phyloP scores from a whole-genome alignment of 2,329 filamentous ascomycete genomes.

The Endocalyx cinctus region DNA sequence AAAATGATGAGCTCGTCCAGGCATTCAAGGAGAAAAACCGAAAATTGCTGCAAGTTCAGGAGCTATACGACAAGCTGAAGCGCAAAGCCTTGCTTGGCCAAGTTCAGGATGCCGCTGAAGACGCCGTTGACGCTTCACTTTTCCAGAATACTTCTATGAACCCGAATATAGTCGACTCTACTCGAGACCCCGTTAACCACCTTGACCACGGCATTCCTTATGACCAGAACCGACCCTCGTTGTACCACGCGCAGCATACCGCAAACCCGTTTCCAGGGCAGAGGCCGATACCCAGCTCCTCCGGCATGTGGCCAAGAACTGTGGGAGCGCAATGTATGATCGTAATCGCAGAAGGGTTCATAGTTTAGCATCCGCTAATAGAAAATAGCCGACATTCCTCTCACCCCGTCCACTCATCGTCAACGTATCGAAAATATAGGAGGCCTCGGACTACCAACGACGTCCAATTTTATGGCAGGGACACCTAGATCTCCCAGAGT shows the following conservation, averaged over 20 bases:
- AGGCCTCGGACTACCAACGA: slow-evolving; percentile 22
- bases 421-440: slow-evolving; percentile 21
- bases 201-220: slow-evolving; percentile 10
- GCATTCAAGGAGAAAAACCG: slow-evolving; percentile 66
- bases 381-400: slow-evolving; percentile 22
- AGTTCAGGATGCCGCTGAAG: slow-evolving; percentile 49
- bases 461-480: slow-evolving; percentile 27
- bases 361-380: slow-evolving; percentile 1
- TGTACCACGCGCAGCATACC: slow-evolving; percentile 9
- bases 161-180: slow-evolving; percentile 4
- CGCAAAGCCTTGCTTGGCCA: slow-evolving; percentile 50
- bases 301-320: slow-evolving; percentile 11
- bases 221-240: slow-evolving; percentile 5
- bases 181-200: slow-evolving; percentile 8
- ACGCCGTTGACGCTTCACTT: slow-evolving; percentile 41
- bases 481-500: slow-evolving; percentile 19
- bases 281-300: slow-evolving; percentile 1
- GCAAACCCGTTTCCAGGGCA: slow-evolving; percentile 8
- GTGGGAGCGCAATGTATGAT: slow-evolving; percentile 16
- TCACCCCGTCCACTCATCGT: slow-evolving; percentile 30
- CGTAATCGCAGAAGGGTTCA: background rate
- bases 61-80: slow-evolving; percentile 58
- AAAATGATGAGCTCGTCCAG: slow-evolving; percentile 66
- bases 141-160: slow-evolving; percentile 25
- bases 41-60: slow-evolving; percentile 64